Percentiles rank a stretch among this genome's conserved stretches.
Evolutionary conservation across 805 yeast genomes (phyloP).

Genomic region (Barnettozyma siamensis): DNA sequence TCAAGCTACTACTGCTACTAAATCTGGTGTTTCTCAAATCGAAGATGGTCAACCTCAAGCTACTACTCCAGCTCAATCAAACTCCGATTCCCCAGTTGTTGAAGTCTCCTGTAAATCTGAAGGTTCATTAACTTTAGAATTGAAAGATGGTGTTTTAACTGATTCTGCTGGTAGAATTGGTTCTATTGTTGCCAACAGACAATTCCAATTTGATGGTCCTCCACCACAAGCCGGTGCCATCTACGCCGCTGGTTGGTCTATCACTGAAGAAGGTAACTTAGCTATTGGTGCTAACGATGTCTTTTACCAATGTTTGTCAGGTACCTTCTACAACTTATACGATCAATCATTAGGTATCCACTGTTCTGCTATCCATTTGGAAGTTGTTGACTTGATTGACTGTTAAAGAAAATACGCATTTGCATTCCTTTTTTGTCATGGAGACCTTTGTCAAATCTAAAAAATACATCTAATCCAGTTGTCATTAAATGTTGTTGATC

Average conservation of each 20-base stretch:
- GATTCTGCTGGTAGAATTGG: conserved; percentile 15
- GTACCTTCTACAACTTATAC: conserved; percentile 73
- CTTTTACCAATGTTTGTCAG: conserved; percentile 72
- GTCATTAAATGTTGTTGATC: no score
- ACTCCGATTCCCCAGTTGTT: conserved; percentile 1
- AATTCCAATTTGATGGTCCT: conserved; percentile 71
- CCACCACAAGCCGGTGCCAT: conserved; percentile 79
- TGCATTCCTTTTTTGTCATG: background rate
- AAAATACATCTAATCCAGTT: no score
- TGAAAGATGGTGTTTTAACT: conserved; percentile 9
- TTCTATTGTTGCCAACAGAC: conserved; percentile 39
- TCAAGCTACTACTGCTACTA: conserved; percentile 3
- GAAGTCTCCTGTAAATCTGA: conserved; percentile 3
- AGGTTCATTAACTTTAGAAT: conserved; percentile 5
- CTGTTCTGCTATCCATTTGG: conserved; percentile 57
- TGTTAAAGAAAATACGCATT: no score
- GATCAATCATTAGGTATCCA: conserved; percentile 56
- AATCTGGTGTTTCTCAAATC: conserved; percentile 1
- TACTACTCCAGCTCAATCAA: background rate
- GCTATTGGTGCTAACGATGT: conserved; percentile 56
- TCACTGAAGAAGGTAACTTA: conserved; percentile 48
- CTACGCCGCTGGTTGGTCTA: conserved; percentile 64
- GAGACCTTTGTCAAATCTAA: no score
- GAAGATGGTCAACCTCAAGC: conserved; percentile 8
- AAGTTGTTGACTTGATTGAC: conserved; percentile 48